phyloP scores from a whole-genome alignment of 2,329 filamentous ascomycete genomes.

The Zelopaecilomyces penicillatus region DNA sequence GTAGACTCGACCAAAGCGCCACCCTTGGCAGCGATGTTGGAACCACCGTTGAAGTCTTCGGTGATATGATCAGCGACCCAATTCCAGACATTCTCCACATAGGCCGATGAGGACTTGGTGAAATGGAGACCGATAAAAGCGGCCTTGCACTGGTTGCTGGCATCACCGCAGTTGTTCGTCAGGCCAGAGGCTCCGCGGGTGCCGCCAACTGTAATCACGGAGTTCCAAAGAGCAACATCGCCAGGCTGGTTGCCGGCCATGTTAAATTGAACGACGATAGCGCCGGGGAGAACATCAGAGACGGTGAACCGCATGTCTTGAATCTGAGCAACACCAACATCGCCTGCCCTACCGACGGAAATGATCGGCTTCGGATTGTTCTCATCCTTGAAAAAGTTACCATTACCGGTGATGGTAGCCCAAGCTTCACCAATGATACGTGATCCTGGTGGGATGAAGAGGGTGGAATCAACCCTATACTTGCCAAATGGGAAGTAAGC shows the following conservation, averaged over 20 bases:
- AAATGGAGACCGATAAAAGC: conserved; percentile 43
- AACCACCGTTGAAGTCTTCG: conserved; percentile 38
- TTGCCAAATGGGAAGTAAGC: conserved; percentile 22
- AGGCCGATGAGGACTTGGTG: conserved; percentile 19
- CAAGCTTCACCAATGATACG: conserved; percentile 48
- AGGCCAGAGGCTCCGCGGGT: conserved; percentile 27
- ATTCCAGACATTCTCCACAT: conserved; percentile 25
- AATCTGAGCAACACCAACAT: conserved; percentile 42
- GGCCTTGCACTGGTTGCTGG: conserved; percentile 33
- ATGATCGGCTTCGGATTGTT: conserved; percentile 39
- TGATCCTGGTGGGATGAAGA: conserved; percentile 29
- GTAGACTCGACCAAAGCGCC: conserved; percentile 38
- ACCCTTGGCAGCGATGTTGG: conserved; percentile 39
- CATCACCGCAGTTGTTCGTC: conserved; percentile 27
- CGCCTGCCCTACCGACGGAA: conserved; percentile 40
- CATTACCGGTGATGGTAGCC: conserved; percentile 41
- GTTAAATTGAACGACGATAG: conserved; percentile 39
- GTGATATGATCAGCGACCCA: conserved; percentile 39
- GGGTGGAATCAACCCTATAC: conserved; percentile 19
- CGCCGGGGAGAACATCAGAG: conserved; percentile 32
- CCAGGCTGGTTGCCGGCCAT: conserved; percentile 36
- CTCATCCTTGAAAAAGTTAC: conserved; percentile 34
- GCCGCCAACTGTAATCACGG: conserved; percentile 37
- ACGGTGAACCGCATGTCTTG: conserved; percentile 45
- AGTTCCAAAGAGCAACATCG: conserved; percentile 44